phyloP scores from a whole-genome alignment of 305 asterid genomes.

The Caryopteris hybrid region DNA sequence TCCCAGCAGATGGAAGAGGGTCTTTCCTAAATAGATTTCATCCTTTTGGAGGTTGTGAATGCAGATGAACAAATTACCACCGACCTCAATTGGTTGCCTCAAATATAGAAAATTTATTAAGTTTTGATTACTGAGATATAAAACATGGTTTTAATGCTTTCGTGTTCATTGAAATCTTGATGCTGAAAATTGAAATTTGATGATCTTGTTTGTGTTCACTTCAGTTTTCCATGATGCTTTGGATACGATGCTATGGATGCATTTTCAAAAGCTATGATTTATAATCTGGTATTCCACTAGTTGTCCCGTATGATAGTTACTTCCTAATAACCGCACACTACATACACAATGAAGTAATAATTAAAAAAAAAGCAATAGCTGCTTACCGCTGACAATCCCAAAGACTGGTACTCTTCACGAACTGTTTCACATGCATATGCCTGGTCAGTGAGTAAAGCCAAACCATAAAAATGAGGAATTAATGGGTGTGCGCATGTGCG shows the following conservation, averaged over 20 bases:
- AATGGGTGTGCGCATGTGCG: too few species aligned
- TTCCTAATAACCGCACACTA: not conserved
- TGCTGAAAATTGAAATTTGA: not conserved
- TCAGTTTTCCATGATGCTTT: not conserved
- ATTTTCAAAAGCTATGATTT: not conserved
- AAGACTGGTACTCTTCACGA: constrained; percentile 71
- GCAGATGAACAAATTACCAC: not conserved
- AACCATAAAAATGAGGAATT: not conserved
- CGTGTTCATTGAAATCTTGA: constrained; percentile 2
- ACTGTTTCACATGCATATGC: constrained; percentile 88
- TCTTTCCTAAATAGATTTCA: not conserved
- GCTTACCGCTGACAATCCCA: constrained; percentile 78
- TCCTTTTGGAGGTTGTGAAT: not conserved
- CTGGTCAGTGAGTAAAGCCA: constrained; percentile 34
- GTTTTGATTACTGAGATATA: not conserved
- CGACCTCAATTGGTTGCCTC: not conserved
- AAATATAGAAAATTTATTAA: not conserved
- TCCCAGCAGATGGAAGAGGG: not conserved
- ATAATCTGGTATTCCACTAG: too few species aligned
- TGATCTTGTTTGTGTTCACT: not conserved
- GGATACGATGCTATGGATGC: too few species aligned
- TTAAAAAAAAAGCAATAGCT: constrained; percentile 2
- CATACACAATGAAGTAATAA: not conserved
- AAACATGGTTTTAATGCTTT: not conserved
- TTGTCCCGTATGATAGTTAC: not conserved